Conservation (phyloP, 257 asterid species). For the Scutellaria baicalensis region DNA sequence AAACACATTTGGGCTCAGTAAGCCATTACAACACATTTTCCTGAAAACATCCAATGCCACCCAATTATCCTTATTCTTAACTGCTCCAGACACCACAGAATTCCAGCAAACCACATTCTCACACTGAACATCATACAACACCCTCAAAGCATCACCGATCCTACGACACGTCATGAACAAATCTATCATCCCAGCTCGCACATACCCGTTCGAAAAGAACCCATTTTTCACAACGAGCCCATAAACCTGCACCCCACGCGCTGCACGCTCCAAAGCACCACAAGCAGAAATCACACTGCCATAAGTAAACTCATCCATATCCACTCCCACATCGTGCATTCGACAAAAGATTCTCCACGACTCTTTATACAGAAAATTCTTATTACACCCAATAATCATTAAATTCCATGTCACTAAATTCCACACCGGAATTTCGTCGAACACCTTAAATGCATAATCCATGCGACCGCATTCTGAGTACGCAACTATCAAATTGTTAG, state of each 20-base stretch:
- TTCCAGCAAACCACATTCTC: conserved; percentile 82
- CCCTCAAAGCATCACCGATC: conserved; percentile 49
- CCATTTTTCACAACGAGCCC: conserved; percentile 66
- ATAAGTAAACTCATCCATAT: conserved; percentile 47
- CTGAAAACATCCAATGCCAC: conserved; percentile 44
- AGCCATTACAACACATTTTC: conserved; percentile 30
- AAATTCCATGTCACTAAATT: conserved; percentile 57
- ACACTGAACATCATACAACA: conserved; percentile 48
- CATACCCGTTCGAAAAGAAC: conserved; percentile 43
- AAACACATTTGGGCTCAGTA: conserved; percentile 43
- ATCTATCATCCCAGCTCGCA: conserved; percentile 65
- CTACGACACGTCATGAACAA: conserved; percentile 35
- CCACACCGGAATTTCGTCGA: conserved; percentile 49
- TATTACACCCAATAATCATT: conserved; percentile 52
- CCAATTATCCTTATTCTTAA: conserved; percentile 38
- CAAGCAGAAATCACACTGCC: conserved; percentile 62
- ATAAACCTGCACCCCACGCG: conserved; percentile 47
- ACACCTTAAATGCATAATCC: conserved; percentile 46
- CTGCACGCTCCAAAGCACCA: conserved; percentile 29
- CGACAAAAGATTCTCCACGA: conserved; percentile 52
- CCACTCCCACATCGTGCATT: conserved; percentile 39
- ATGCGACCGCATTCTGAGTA: conserved; percentile 37
- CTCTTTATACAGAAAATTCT: conserved; percentile 33
- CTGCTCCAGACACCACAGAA: conserved; percentile 69
- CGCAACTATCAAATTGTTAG: conserved; percentile 35